Evolutionary conservation across 306 rosid genomes (phyloP).

Genomic region (Cucumis cinereus): DNA sequence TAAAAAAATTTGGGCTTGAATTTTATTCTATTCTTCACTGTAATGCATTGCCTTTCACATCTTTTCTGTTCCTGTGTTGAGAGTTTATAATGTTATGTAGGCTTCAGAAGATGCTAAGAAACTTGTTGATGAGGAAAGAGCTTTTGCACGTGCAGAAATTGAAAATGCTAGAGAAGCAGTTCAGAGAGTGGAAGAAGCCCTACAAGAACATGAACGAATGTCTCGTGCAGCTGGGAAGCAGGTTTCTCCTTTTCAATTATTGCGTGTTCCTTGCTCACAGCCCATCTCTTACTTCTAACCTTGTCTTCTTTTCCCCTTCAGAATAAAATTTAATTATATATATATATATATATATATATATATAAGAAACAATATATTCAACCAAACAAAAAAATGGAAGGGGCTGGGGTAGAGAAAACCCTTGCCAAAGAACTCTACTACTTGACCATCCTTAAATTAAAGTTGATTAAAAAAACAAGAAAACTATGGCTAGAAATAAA

Average conservation of each 20-base stretch:
- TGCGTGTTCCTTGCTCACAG: neutral
- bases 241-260: slow-evolving; percentile 23
- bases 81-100: slow-evolving; percentile 29
- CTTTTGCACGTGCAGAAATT: slow-evolving; percentile 90
- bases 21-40: neutral
- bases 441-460: neutral
- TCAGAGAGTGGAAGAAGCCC: slow-evolving; percentile 79
- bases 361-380: neutral
- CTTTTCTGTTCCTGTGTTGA: slow-evolving; percentile 10
- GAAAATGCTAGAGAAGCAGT: slow-evolving; percentile 89
- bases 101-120: slow-evolving; percentile 90
- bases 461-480: neutral
- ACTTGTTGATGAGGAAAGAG: slow-evolving; percentile 84
- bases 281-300: neutral
- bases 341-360: neutral
- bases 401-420: neutral
- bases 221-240: slow-evolving; percentile 68
- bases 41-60: neutral
- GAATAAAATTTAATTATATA: neutral
- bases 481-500: neutral
- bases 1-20: neutral
- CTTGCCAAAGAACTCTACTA: neutral
- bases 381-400: neutral
- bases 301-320: neutral
- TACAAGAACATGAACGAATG: slow-evolving; percentile 64